Evolutionary conservation across 1,284 basidiomycete genomes (phyloP), one percentile per base, ranked within the genome.

Genomic region (Naganishia sp.): DNA sequence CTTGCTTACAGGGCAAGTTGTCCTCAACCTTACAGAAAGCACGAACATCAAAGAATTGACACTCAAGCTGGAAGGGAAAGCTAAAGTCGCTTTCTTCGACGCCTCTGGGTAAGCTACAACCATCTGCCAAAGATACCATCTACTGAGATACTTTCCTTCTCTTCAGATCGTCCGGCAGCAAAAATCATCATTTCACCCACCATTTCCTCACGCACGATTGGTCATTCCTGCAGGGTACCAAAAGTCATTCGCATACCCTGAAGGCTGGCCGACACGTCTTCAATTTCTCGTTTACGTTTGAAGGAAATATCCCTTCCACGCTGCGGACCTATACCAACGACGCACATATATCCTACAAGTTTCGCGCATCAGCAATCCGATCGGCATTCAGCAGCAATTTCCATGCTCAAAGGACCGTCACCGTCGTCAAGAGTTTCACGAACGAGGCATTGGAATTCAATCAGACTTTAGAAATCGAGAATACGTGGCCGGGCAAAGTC

Each of bases 401-500:
- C 64, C 84, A 87, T 63, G 82, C 86, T 1, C 80, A 83, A 55
- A 80, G 82, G 54, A 84, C 86, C 13, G 84, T 96, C 65, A 81
- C 83, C 68, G 82, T 96, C 69, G 73, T 89, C 55, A 86, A 92
- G 65, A 86, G 88, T 2, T 89, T 92, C 73, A 83, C 86, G 6
- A 78, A 86, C 2, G 92, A 94, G 70, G 89, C 93, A 1, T 85
- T 95, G 72, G 94, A 96, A 79, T 96, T 92, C 82, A 93, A 92
- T 75, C 93, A 96, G 78, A 93, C 92, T 1, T 85, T 95, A 67
- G 94, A 97, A 78, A 83, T 84, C 63, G 92, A 95, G 79, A 95
- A 94, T 78, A 94, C 92, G 15, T 97, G 94, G 94, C 93, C 94
- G 0, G 89, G 90, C 46, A 97, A 95, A 81, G 82, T 94, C 77